Conservation (phyloP, 2,329 filamentous ascomycete species). For the Zasmidium angulare region DNA sequence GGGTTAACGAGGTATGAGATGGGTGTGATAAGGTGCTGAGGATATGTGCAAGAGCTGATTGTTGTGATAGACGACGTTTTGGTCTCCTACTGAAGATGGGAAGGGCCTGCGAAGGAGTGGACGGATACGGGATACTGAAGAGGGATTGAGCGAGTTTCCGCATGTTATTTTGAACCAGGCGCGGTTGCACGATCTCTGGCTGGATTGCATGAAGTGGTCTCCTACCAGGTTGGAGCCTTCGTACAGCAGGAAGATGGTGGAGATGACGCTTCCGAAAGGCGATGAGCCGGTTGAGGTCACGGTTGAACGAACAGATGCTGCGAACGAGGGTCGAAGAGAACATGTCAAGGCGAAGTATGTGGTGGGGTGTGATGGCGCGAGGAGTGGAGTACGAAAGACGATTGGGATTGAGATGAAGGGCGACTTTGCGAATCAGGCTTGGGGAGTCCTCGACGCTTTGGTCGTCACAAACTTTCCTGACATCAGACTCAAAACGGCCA, state of each 20-base stretch:
- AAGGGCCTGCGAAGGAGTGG: constrained; percentile 56
- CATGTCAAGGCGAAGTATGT: constrained; percentile 34
- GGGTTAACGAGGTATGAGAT: constrained; percentile 55
- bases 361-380: constrained; percentile 38
- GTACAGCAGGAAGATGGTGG: constrained; percentile 27
- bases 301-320: constrained; percentile 38
- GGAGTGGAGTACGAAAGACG: constrained; percentile 31
- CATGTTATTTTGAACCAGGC: constrained; percentile 71
- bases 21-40: neutral
- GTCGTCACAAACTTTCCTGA: constrained; percentile 45
- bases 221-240: constrained; percentile 32
- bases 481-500: constrained; percentile 48
- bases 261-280: constrained; percentile 24
- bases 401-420: constrained; percentile 37
- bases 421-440: constrained; percentile 37
- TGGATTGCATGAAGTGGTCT: constrained; percentile 35
- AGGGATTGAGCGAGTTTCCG: constrained; percentile 62
- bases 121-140: constrained; percentile 62
- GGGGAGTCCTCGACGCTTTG: constrained; percentile 38
- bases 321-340: constrained; percentile 32
- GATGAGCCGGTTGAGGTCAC: constrained; percentile 55
- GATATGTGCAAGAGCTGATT: neutral
- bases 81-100: constrained; percentile 62
- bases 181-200: constrained; percentile 58
- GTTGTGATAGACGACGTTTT: constrained; percentile 51